Conservation (phyloP, 305 asterid species). For the Fraxinus dipetala region DNA sequence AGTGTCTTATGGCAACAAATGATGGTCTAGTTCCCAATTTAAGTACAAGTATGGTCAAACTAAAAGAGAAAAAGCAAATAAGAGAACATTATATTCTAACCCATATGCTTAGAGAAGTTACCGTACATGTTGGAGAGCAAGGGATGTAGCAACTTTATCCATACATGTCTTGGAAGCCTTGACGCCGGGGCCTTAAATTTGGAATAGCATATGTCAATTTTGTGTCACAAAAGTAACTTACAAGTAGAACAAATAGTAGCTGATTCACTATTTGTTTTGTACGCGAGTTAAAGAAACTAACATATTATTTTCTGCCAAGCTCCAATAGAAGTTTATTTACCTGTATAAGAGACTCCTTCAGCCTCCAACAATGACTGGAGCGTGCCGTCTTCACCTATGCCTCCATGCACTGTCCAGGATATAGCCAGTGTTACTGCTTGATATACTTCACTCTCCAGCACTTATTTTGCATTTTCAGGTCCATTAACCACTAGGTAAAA, state of each 20-base stretch:
- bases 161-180: slow-evolving; percentile 74
- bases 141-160: slow-evolving; percentile 90
- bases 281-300: slow-evolving; percentile 1
- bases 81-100: slow-evolving; percentile 8
- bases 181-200: slow-evolving; percentile 66
- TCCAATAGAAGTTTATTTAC: slow-evolving; percentile 27
- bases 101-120: slow-evolving; percentile 17
- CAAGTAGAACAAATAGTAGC: background rate
- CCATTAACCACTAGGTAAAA: slow-evolving; percentile 7
- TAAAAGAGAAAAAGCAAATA: slow-evolving; percentile 16
- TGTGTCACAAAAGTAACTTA: slow-evolving; percentile 8
- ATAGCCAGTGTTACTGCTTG: slow-evolving; percentile 19
- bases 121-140: slow-evolving; percentile 72
- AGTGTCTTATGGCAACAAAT: background rate
- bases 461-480: background rate
- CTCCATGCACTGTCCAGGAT: slow-evolving; percentile 73
- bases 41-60: background rate
- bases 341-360: slow-evolving; percentile 69
- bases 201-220: slow-evolving; percentile 28
- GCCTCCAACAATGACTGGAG: slow-evolving; percentile 77
- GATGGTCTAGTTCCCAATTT: background rate
- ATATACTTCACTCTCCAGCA: slow-evolving; percentile 1
- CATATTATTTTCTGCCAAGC: background rate
- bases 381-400: slow-evolving; percentile 91
- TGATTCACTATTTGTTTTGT: slow-evolving; percentile 4